These are phyloP conservation scores for Penicillium aurantiogriseum DNA, from an alignment of 2,329 filamentous ascomycete species.

Conservation along the genomic window DNA sequence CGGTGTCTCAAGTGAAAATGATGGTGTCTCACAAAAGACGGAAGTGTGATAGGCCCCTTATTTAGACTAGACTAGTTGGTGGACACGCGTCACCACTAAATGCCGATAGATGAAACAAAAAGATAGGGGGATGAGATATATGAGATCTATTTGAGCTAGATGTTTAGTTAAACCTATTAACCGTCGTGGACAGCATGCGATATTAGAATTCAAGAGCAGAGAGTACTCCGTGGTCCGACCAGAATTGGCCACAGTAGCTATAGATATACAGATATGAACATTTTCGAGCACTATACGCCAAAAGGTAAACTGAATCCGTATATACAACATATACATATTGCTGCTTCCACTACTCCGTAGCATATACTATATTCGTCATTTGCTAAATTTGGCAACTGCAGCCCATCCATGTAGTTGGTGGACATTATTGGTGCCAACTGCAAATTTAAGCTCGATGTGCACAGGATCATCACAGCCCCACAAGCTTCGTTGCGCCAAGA, in stretches of 20 bases:
- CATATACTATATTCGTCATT: not conserved
- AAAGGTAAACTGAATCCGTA: too few species aligned
- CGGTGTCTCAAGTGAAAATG: not conserved
- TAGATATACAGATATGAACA: not conserved
- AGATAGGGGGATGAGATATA: not conserved
- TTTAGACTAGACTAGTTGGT: not conserved
- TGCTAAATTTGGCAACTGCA: not conserved
- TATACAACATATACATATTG: too few species aligned
- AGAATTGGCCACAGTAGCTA: too few species aligned
- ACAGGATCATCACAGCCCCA: not conserved
- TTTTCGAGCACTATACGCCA: not conserved
- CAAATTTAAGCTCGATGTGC: not conserved
- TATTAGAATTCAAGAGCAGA: not conserved
- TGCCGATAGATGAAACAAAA: not conserved
- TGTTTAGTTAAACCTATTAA: not conserved
- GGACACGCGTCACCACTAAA: not conserved
- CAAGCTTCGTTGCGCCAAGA: not conserved
- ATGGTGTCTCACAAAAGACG: not conserved
- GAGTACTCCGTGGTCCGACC: not conserved
- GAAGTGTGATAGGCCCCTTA: not conserved
- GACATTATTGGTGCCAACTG: not conserved
- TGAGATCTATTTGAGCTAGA: not conserved
- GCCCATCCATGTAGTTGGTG: not conserved
- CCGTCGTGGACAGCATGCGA: not conserved
- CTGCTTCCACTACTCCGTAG: not conserved